A percentile compares a stretch with the other conserved stretches of the same genome.
phyloP scores from a whole-genome alignment of 169 alveolate species.

The Eimeria brunetti region DNA sequence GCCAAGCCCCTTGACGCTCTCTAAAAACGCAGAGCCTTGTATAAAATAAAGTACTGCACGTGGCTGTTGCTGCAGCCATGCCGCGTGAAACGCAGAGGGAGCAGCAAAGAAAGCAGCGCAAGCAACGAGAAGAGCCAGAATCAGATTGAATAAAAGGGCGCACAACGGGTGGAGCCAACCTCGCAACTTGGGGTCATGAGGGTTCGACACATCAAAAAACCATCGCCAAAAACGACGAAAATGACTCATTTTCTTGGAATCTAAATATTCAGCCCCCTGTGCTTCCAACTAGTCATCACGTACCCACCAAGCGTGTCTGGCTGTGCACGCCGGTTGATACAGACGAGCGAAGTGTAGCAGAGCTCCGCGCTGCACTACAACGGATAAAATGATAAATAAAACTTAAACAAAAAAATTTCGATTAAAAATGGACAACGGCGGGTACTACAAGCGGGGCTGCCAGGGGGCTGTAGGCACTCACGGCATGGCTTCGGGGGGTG shows the following conservation, averaged over 20 bases:
- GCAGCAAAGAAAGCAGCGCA: conserved; percentile 38
- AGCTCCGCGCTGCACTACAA: background rate
- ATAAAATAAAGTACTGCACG: background rate
- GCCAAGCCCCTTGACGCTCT: background rate
- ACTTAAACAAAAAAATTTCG: background rate
- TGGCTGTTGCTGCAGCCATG: conserved; percentile 34
- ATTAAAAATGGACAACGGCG: background rate
- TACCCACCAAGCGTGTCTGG: background rate
- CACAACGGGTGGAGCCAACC: conserved; percentile 23
- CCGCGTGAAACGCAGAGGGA: conserved; percentile 27
- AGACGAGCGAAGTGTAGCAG: background rate
- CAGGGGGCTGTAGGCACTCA: background rate
- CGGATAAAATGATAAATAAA: background rate
- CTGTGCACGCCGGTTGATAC: background rate
- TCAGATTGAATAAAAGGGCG: conserved; percentile 8
- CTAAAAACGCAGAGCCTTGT: background rate
- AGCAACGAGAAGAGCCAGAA: conserved; percentile 24
- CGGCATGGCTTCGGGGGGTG: background rate
- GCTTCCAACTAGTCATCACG: background rate
- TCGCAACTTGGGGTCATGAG: conserved; percentile 49
- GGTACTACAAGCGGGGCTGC: background rate
- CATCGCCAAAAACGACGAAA: background rate
- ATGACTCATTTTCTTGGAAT: background rate
- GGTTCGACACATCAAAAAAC: conserved; percentile 21
- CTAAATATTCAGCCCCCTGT: background rate